These are phyloP conservation scores for Arthrobotrys megalospora DNA, from an alignment of 2,329 filamentous ascomycete genomes.

Conservation along the genomic window DNA sequence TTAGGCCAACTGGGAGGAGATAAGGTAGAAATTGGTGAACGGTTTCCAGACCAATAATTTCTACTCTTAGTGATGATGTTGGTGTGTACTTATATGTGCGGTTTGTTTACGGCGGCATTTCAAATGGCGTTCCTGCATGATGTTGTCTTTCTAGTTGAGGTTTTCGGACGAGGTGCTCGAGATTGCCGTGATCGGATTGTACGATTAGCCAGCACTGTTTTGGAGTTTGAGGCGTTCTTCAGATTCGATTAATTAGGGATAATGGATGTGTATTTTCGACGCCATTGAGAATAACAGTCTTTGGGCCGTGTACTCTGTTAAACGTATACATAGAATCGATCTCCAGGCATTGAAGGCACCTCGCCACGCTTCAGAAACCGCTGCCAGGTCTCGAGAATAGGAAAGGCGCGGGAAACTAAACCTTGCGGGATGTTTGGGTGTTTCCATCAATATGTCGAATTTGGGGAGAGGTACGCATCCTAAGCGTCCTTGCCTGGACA, in stretches of 20 bases:
- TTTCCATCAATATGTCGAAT: conserved; percentile 33
- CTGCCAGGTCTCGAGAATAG: neutral
- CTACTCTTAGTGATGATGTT: conserved; percentile 3
- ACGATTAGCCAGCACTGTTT: conserved; percentile 32
- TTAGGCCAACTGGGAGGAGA: conserved; percentile 43
- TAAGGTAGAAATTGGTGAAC: neutral
- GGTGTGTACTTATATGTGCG: conserved; percentile 5
- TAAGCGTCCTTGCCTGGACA: neutral
- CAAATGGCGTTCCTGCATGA: conserved; percentile 37
- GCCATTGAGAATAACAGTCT: neutral
- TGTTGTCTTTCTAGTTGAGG: conserved; percentile 21
- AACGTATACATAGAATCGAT: neutral
- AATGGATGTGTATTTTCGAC: conserved; percentile 19
- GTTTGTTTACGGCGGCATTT: conserved; percentile 28
- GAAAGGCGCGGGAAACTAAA: neutral
- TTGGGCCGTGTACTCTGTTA: neutral
- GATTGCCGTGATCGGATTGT: conserved; percentile 18
- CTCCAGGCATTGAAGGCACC: conserved; percentile 2
- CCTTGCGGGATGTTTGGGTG: conserved; percentile 2
- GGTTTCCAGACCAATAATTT: neutral
- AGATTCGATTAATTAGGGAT: conserved; percentile 12
- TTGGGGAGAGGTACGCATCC: conserved; percentile 10
- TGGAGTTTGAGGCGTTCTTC: conserved; percentile 25
- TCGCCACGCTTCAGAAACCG: conserved; percentile 17
- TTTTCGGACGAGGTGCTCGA: conserved; percentile 11